A percentile compares a stretch with the other conserved stretches of the same genome.
Evolutionary conservation across 176 grass and related monocot genomes (phyloP).

Genomic region (Musa acuminata): DNA sequence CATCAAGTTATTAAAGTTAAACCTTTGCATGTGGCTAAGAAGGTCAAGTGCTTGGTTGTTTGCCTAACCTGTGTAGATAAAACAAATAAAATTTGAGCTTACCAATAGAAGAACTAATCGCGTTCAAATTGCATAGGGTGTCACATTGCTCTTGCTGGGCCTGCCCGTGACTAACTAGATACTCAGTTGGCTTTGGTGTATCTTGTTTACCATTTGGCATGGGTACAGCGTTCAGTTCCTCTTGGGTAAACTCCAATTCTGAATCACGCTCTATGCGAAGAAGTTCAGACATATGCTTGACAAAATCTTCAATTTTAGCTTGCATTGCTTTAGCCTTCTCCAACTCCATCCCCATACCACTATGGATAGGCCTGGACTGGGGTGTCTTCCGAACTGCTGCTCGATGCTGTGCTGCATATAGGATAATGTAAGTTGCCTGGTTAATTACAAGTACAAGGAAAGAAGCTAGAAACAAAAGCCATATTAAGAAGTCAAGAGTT

Average conservation of each 20-base stretch:
- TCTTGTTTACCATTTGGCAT: slow-evolving; percentile 35
- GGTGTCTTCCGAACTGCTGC: slow-evolving; percentile 38
- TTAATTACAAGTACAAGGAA: not conserved
- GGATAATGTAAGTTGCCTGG: not conserved
- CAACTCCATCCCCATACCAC: slow-evolving; percentile 56
- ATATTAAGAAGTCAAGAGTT: not conserved
- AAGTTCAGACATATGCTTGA: slow-evolving; percentile 68
- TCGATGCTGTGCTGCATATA: slow-evolving; percentile 39
- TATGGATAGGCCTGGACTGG: slow-evolving; percentile 39
- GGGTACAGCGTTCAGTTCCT: slow-evolving; percentile 75
- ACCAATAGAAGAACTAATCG: slow-evolving; percentile 83
- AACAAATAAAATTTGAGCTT: slow-evolving; percentile 23
- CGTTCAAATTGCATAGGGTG: slow-evolving; percentile 89
- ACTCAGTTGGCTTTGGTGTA: slow-evolving; percentile 57
- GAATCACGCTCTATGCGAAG: slow-evolving; percentile 64
- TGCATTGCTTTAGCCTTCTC: slow-evolving; percentile 60
- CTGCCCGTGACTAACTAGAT: slow-evolving; percentile 81
- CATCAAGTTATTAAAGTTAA: not conserved
- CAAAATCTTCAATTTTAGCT: slow-evolving; percentile 66
- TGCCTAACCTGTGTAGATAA: slow-evolving; percentile 3
- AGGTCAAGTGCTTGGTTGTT: not conserved
- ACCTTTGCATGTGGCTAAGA: not conserved
- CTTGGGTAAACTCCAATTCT: slow-evolving; percentile 87
- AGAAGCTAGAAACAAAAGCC: not conserved
- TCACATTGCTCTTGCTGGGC: slow-evolving; percentile 86